A percentile compares a stretch with the other conserved stretches of the same genome.
phyloP scores from a whole-genome alignment of 257 asterid genomes.

The Gentiana straminea region DNA sequence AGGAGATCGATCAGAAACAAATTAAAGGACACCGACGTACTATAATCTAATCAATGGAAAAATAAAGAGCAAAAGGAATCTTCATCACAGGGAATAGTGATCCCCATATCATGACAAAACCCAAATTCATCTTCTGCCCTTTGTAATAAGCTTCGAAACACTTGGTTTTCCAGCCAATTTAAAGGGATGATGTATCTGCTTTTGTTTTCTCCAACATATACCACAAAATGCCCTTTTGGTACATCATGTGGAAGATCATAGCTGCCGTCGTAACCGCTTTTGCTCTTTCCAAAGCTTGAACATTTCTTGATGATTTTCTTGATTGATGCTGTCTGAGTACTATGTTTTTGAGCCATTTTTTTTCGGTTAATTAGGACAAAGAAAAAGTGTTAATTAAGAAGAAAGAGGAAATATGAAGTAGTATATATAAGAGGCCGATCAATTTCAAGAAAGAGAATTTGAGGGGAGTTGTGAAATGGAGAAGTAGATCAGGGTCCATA shows the following conservation, averaged over 20 bases:
- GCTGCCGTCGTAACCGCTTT: conserved; percentile 20
- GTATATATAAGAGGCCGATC: no score
- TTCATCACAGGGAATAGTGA: conserved; percentile 29
- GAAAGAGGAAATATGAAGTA: background rate
- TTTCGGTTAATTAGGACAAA: no score
- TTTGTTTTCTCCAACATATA: conserved; percentile 27
- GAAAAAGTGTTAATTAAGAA: background rate
- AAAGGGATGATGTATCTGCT: conserved; percentile 26
- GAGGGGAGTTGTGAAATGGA: no score
- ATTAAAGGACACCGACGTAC: no score
- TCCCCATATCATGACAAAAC: conserved; percentile 28
- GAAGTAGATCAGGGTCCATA: no score
- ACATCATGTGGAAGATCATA: conserved; percentile 25
- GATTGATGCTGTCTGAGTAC: conserved; percentile 22
- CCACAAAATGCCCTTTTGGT: conserved; percentile 29
- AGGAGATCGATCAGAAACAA: no score
- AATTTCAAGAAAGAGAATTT: no score
- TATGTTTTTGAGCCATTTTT: conserved; percentile 12
- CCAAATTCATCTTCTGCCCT: conserved; percentile 31
- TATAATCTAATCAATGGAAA: background rate
- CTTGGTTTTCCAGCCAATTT: conserved; percentile 17
- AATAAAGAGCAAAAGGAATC: conserved; percentile 19
- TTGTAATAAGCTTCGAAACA: conserved; percentile 21
- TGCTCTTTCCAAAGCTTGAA: conserved; percentile 36
- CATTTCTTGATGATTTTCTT: conserved; percentile 37